Conservation (phyloP, 2,329 filamentous ascomycete species). For the Cryphonectria carpinicola region DNA sequence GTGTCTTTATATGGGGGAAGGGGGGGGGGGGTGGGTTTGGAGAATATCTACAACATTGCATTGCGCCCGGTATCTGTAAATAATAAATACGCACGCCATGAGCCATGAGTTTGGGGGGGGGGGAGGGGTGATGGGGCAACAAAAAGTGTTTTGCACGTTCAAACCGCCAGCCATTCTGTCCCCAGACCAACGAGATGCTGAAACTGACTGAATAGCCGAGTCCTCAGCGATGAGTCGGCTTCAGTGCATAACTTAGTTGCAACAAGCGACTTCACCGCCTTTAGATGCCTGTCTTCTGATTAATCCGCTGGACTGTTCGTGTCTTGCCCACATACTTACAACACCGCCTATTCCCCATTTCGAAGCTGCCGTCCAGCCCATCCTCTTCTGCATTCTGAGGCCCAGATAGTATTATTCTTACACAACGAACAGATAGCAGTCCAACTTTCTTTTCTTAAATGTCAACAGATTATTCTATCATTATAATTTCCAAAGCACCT, state of each 20-base stretch:
- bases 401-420: background rate
- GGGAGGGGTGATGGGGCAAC: background rate
- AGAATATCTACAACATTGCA: background rate
- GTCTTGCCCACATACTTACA: background rate
- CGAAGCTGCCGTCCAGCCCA: background rate
- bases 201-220: background rate
- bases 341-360: background rate
- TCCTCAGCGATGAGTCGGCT: background rate
- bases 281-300: background rate
- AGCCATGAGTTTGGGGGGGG: background rate
- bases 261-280: background rate
- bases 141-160: background rate
- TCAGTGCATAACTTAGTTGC: background rate
- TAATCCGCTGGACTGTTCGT: background rate
- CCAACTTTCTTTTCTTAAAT: background rate
- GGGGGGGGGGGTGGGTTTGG: too few species aligned
- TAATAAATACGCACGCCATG: constrained; percentile 19
- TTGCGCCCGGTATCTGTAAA: constrained; percentile 19
- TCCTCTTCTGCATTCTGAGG: background rate
- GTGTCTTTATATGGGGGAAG: background rate
- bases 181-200: background rate
- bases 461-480: background rate
- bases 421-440: background rate
- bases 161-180: background rate
- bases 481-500: background rate